Base-by-base conservation (phyloP, 495 filamentous ascomycete species). In the Margaritispora aquatica region DNA sequence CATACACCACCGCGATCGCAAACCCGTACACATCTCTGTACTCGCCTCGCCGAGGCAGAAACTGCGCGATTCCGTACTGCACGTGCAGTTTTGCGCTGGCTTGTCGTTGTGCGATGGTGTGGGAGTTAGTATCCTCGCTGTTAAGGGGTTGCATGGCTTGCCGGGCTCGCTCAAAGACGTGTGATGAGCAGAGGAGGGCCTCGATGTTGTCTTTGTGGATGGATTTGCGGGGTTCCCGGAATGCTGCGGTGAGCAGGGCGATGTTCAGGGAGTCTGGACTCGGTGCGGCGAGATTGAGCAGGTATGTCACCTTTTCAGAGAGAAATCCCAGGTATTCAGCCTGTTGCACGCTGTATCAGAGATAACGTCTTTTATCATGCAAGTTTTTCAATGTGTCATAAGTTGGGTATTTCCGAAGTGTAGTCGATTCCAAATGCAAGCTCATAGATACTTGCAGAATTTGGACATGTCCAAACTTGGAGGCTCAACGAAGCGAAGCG, bases 1-100 rank as follows among this genome's bases (percentile, higher is more conserved):
- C 84, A 60, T 88, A 89, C 15, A 88, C 83, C 59, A 77, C 75
- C 52, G 80, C 76, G 52, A 78, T 75, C 4, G 86, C 84, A 54
- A 76, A 81, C 19, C 80, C 77, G 58, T 82, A 79, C 36, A 74
- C 71, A 7, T 60, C 66, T 15, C 63, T 59, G 13, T 56, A 68
- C 22, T 65, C 63, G 56, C 66, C 69, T 34, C 66, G 59, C 20
- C 66, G 56, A 51, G 58, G 68, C 22, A 58, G 61, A 62, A 73
- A 51, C 9, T 77, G 57, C 0, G 83, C 77, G 5, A 76, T 70
- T 19, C 84, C 86, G 61, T 82, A 83, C 24, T 85, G 71, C 41
- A 75, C 78, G 59, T 87, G 85, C 10, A 89, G 70, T 56, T 84
- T 82, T 24, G 85, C 86, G 54, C 80, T 83, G 49, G 73, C 68